A percentile compares a stretch with the other conserved stretches of the same genome.
These are phyloP conservation scores for Xylaria nigripes DNA, from an alignment of 495 filamentous ascomycete genomes.

Conservation along the genomic window DNA sequence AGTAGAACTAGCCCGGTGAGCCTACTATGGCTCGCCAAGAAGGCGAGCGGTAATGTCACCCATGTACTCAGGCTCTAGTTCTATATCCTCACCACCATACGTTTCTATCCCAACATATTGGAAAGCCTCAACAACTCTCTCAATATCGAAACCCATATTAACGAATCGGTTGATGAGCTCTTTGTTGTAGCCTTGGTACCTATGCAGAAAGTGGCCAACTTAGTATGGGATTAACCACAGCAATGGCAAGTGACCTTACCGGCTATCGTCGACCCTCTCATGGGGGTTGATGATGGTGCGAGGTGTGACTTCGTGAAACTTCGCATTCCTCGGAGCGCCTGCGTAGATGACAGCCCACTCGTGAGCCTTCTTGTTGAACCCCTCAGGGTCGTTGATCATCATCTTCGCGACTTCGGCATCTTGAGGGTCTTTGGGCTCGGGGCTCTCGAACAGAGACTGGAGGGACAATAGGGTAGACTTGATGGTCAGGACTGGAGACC, in stretches of 20 bases:
- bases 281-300: not conserved
- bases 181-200: slow-evolving; percentile 85
- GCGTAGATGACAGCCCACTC: slow-evolving; percentile 88
- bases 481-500: slow-evolving; percentile 93
- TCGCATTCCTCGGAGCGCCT: slow-evolving; percentile 55
- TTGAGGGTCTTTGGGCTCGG: slow-evolving; percentile 94
- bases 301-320: slow-evolving; percentile 13
- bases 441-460: slow-evolving; percentile 84
- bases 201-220: slow-evolving; percentile 23
- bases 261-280: slow-evolving; percentile 28
- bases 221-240: not conserved
- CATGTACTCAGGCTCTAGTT: slow-evolving; percentile 77
- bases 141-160: slow-evolving; percentile 90
- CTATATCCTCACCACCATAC: slow-evolving; percentile 68
- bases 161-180: slow-evolving; percentile 82
- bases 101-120: slow-evolving; percentile 72
- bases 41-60: slow-evolving; percentile 81
- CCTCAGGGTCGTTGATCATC: slow-evolving; percentile 68
- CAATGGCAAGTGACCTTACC: slow-evolving; percentile 22
- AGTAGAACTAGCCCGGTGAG: too few species aligned
- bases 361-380: slow-evolving; percentile 74
- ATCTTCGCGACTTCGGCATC: slow-evolving; percentile 92
- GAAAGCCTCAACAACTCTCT: slow-evolving; percentile 77
- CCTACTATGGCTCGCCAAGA: slow-evolving; percentile 55
- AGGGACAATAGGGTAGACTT: slow-evolving; percentile 90